phyloP scores from a whole-genome alignment of 345 rosid genomes.

The Psidium friedrichsthalianum region DNA sequence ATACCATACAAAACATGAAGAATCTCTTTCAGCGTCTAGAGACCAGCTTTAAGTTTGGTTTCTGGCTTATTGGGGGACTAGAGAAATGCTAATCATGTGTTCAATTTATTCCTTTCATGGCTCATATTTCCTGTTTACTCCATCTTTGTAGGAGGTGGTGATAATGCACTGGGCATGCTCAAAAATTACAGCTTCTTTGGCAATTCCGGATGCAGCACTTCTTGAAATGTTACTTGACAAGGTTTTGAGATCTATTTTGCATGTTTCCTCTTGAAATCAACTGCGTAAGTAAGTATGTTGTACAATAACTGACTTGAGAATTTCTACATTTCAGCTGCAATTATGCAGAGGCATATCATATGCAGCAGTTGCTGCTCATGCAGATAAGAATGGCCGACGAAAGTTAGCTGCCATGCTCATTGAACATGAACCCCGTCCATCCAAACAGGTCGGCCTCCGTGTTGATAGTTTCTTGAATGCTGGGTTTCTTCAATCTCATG shows the following conservation, averaged over 20 bases:
- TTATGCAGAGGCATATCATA: conserved; percentile 86
- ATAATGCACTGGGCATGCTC: conserved; percentile 99
- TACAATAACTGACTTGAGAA: conserved; percentile 5
- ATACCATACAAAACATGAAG: not conserved
- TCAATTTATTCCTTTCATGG: not conserved
- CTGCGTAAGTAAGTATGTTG: not conserved
- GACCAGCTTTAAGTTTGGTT: not conserved
- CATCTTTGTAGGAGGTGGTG: conserved; percentile 64
- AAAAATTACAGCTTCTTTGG: conserved; percentile 81
- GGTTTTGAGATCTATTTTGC: conserved; percentile 24
- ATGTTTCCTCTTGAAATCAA: not conserved
- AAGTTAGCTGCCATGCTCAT: conserved; percentile 96
- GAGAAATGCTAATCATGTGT: not conserved
- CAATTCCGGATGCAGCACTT: conserved; percentile 77
- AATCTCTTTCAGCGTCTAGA: not conserved
- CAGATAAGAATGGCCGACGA: conserved; percentile 83
- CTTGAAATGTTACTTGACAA: conserved; percentile 90
- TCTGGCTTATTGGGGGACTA: not conserved
- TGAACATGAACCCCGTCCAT: conserved; percentile 92
- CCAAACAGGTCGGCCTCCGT: conserved; percentile 51
- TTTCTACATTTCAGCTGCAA: conserved; percentile 58
- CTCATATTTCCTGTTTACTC: not conserved
- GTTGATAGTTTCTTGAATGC: not conserved
- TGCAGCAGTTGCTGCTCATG: conserved; percentile 99
- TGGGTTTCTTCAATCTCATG: not conserved